phyloP scores from a whole-genome alignment of 2,329 filamentous ascomycete genomes.

The Tolypocladium pustulatum region DNA sequence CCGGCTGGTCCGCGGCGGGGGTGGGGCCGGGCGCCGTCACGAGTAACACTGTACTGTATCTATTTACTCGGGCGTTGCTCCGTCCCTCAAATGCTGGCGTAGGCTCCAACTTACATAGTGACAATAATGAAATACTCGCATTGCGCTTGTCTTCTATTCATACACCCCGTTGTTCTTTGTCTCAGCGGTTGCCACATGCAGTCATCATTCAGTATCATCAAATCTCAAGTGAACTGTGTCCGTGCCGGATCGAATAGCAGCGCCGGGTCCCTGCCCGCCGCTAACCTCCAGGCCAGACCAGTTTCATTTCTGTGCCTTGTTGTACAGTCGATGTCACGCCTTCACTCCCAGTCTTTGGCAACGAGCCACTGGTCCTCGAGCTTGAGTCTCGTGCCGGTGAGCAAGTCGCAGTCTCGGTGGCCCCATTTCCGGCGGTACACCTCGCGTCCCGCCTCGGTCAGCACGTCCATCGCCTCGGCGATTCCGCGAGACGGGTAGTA shows the following conservation, averaged over 20 bases:
- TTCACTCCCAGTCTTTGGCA: conserved; percentile 24
- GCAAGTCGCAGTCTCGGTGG: conserved; percentile 30
- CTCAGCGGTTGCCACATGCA: too few species aligned
- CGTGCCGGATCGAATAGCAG: neutral
- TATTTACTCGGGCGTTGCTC: too few species aligned
- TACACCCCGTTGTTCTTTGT: neutral
- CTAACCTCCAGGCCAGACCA: neutral
- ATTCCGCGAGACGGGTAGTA: conserved; percentile 37
- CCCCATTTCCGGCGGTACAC: conserved; percentile 35
- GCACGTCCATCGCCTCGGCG: conserved; percentile 29
- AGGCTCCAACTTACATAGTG: neutral
- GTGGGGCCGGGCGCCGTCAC: neutral
- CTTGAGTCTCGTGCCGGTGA: conserved; percentile 21
- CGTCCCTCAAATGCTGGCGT: too few species aligned
- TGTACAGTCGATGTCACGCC: neutral
- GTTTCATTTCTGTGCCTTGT: neutral
- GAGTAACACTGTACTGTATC: too few species aligned
- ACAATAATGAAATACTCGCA: neutral
- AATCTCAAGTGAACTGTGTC: too few species aligned
- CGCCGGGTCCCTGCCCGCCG: neutral
- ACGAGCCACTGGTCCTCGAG: conserved; percentile 36
- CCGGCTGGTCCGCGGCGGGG: neutral
- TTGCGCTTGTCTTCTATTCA: neutral
- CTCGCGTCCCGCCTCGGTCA: conserved; percentile 33
- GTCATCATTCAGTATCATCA: too few species aligned